Evolutionary conservation across 805 yeast genomes (phyloP).

Genomic region (Kluyveromyces wickerhamii): DNA sequence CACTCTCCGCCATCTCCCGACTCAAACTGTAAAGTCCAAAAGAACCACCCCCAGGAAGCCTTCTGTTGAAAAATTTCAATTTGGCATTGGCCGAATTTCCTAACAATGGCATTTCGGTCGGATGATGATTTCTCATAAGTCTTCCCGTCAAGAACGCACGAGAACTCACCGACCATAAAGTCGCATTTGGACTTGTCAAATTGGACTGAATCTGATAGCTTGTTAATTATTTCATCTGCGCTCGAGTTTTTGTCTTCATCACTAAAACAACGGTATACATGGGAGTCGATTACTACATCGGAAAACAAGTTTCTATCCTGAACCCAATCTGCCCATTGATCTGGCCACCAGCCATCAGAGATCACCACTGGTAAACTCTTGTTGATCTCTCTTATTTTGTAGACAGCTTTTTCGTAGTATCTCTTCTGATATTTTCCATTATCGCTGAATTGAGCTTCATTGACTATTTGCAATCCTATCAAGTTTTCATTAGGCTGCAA

Average conservation of each 20-base stretch:
- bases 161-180: constrained; percentile 79
- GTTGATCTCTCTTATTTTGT: constrained; percentile 50
- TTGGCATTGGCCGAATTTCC: constrained; percentile 55
- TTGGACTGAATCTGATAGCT: constrained; percentile 43
- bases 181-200: constrained; percentile 47
- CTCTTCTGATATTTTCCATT: constrained; percentile 42
- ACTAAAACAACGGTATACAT: constrained; percentile 78
- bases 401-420: constrained; percentile 61
- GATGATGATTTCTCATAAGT: constrained; percentile 55
- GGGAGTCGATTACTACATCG: constrained; percentile 76
- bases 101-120: constrained; percentile 48
- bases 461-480: constrained; percentile 76
- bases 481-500: constrained; percentile 54
- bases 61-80: constrained; percentile 38
- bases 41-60: constrained; percentile 66
- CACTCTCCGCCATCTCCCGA: constrained; percentile 94
- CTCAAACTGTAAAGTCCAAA: constrained; percentile 87
- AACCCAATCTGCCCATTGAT: constrained; percentile 67
- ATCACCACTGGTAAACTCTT: constrained; percentile 59
- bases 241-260: constrained; percentile 60
- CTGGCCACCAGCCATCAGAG: constrained; percentile 93
- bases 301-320: constrained; percentile 30
- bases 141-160: constrained; percentile 72
- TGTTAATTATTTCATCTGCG: constrained; percentile 56
- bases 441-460: constrained; percentile 67